A percentile compares a stretch with the other conserved stretches of the same genome.
These are phyloP conservation scores for Ophiostoma novo-ulmi DNA, from an alignment of 2,329 filamentous ascomycete genomes.

Conservation along the genomic window DNA sequence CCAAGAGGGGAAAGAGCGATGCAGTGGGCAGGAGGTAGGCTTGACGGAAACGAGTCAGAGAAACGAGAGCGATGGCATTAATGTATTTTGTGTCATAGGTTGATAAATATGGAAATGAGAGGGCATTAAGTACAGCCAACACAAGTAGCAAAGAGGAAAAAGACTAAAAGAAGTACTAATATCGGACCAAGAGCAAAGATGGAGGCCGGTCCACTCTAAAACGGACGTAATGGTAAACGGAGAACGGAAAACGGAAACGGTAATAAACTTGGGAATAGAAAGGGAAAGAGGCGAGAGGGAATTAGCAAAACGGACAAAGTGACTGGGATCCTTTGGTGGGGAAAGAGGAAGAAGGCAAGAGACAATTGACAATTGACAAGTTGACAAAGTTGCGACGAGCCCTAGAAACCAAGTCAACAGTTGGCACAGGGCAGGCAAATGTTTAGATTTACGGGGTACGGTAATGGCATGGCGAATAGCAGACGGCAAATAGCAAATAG, in stretches of 20 bases:
- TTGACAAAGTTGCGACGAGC: neutral
- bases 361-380: neutral
- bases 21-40: neutral
- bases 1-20: neutral
- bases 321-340: neutral
- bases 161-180: neutral
- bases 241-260: neutral
- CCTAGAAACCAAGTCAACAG: conserved; percentile 7
- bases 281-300: neutral
- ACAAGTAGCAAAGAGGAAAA: neutral
- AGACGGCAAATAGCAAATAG: neutral
- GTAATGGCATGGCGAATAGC: neutral
- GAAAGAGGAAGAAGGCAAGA: neutral
- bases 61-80: neutral
- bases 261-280: neutral
- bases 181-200: neutral
- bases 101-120: neutral
- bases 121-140: neutral
- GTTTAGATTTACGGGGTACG: neutral
- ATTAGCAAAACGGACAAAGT: neutral
- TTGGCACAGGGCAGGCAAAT: conserved; percentile 10
- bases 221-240: neutral
- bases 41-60: neutral
- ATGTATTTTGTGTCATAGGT: neutral
- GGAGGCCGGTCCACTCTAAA: neutral